Base-by-base conservation (phyloP, 2,329 filamentous ascomycete species). In the Apiospora saccharicola region DNA sequence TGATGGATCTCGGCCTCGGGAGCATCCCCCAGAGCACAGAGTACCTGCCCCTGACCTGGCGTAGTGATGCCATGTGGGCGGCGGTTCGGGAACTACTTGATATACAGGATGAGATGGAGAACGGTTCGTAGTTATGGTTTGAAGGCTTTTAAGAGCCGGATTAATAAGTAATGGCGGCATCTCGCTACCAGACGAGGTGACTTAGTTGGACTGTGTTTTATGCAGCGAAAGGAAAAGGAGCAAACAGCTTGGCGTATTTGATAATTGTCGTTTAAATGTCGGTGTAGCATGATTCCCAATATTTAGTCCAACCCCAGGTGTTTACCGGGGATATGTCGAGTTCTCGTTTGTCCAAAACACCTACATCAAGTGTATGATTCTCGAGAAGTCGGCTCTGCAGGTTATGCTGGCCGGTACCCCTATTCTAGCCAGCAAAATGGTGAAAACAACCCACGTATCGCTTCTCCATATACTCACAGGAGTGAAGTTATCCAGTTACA, bases 61-160 rank as follows among this genome's bases (percentile, higher is more conserved):
- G 57, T 41, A 22, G 30, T n/a, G 5, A 22, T 13, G 57, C 34
- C 22, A 30, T 77, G n/a, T 76, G 76, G 75, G 71, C 71, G 46
- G 74, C 76, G 70, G 72, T 73, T 4, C 74, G 76, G 61, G 73
- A 76, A 51, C 37, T 76, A 10, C 70, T 77, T 64, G 57, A 43
- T 67, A 49, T 64, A 22, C 37, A 47, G 30, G 64, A 68, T 16
- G 34, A 64, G 57, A 68, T 69, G 57, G 22, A 46, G 24, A 61
- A 22, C 24, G 19, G 34, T 14, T 43, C 8, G 47, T 43, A 37
- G 37, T 41, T 41, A 61, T 14, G 14, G 8, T 19, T 34, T 30
- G 30, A 13, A 34, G 1, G 30, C 10, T 10, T 51, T 12, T n/a
- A 3, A 26, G 4, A 14, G 10, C 24, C 49, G 10, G 5, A 22